These are phyloP conservation scores for Grammothele lineata DNA, from an alignment of 768 basidiomycete genomes.

Conservation along the genomic window DNA sequence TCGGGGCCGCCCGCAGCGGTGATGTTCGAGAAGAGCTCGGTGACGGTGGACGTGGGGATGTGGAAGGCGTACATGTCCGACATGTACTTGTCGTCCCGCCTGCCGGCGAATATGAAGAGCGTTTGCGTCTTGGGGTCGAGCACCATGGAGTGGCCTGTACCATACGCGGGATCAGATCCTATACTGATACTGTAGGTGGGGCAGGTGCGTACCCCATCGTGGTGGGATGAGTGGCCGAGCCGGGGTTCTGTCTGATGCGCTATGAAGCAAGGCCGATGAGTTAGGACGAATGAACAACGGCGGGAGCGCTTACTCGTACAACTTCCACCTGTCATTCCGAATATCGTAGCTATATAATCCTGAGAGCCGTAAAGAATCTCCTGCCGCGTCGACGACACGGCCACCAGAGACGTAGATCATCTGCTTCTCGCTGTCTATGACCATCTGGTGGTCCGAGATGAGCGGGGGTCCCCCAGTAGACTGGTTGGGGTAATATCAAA, in stretches of 20 bases:
- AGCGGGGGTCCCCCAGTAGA: constrained; percentile 64
- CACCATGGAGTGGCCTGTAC: constrained; percentile 75
- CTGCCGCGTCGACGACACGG: constrained; percentile 62
- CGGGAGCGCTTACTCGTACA: constrained; percentile 52
- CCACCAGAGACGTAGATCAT: constrained; percentile 77
- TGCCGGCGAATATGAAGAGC: constrained; percentile 73
- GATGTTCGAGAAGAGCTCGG: constrained; percentile 63
- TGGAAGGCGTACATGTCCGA: constrained; percentile 78
- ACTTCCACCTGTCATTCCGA: constrained; percentile 59
- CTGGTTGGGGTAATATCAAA: no score
- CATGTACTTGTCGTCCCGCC: constrained; percentile 60
- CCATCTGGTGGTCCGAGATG: constrained; percentile 81
- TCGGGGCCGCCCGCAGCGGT: constrained; percentile 60
- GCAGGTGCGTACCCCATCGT: constrained; percentile 47
- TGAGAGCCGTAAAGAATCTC: constrained; percentile 56
- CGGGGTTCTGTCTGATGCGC: constrained; percentile 21
- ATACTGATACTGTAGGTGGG: background rate
- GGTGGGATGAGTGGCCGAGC: constrained; percentile 46
- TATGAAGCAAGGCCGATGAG: constrained; percentile 1
- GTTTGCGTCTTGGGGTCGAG: constrained; percentile 55
- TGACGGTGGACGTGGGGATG: constrained; percentile 49
- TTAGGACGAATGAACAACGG: background rate
- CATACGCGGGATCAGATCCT: no score
- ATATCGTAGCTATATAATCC: constrained; percentile 74
- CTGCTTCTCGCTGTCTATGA: constrained; percentile 65